Percentiles rank a stretch among this genome's conserved stretches.
phyloP scores from a whole-genome alignment of 2,329 filamentous ascomycete genomes.

The Hymenoscyphus albidus region DNA sequence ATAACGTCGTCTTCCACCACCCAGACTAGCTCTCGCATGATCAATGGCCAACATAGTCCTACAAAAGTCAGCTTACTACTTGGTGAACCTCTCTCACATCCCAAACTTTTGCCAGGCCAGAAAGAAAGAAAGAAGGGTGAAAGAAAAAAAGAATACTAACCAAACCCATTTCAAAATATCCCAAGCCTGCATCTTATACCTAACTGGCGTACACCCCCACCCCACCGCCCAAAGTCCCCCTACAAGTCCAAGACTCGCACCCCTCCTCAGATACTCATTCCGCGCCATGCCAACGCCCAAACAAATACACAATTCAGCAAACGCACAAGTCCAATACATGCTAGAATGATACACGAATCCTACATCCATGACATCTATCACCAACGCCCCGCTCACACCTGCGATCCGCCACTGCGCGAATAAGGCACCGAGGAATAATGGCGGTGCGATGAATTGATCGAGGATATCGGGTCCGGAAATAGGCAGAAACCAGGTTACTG shows the following conservation, averaged over 20 bases:
- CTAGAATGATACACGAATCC: conserved; percentile 19
- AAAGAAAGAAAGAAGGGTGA: background rate
- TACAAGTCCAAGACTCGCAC: conserved; percentile 15
- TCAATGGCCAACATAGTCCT: conserved; percentile 24
- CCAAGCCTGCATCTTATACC: conserved; percentile 20
- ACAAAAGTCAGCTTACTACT: conserved; percentile 22
- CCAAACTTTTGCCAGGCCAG: background rate
- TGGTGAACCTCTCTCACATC: conserved; percentile 19
- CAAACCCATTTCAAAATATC: conserved; percentile 8
- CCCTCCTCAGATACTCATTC: conserved; percentile 18
- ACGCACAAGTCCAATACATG: conserved; percentile 22
- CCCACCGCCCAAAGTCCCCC: conserved; percentile 21
- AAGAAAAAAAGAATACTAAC: background rate
- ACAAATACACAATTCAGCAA: conserved; percentile 13
- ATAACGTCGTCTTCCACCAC: conserved; percentile 13
- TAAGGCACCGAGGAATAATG: conserved; percentile 21
- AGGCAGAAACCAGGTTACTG: conserved; percentile 22
- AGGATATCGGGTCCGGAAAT: conserved; percentile 18
- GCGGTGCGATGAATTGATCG: conserved; percentile 20
- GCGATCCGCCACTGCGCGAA: conserved; percentile 26
- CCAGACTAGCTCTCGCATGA: conserved; percentile 16
- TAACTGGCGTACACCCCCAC: conserved; percentile 18
- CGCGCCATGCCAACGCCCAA: conserved; percentile 13
- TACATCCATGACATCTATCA: conserved; percentile 13
- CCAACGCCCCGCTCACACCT: conserved; percentile 15